phyloP scores from a whole-genome alignment of 257 asterid genomes.

The Jacaranda copaia region DNA sequence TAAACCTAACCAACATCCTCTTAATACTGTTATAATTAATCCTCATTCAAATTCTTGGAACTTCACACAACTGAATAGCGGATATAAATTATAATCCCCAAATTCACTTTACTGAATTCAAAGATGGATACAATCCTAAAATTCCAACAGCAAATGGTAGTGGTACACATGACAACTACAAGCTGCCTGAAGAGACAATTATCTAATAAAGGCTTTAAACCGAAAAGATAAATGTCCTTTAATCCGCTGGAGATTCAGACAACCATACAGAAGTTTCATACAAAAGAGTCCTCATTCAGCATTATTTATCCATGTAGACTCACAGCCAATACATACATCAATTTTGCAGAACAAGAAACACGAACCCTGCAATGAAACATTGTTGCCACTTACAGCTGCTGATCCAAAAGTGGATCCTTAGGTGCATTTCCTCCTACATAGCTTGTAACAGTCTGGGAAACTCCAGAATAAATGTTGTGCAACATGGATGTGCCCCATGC shows the following conservation, averaged over 20 bases:
- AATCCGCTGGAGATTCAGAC: conserved; percentile 13
- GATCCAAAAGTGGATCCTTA: conserved; percentile 48
- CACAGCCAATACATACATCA: conserved; percentile 24
- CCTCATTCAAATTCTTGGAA: too few relatives aligned
- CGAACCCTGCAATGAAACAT: background rate
- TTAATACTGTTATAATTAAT: too few relatives aligned
- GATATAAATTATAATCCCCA: too few relatives aligned
- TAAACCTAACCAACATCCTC: too few relatives aligned
- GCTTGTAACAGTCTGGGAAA: conserved; percentile 36
- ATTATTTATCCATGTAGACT: conserved; percentile 25
- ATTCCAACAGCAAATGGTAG: too few relatives aligned
- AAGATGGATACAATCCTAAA: too few relatives aligned
- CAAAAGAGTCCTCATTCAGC: conserved; percentile 14
- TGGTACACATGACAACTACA: too few relatives aligned
- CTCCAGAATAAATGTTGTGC: conserved; percentile 40
- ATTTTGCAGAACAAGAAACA: background rate
- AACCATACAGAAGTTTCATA: conserved; percentile 4
- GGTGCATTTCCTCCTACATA: conserved; percentile 36
- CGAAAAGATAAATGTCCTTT: too few relatives aligned
- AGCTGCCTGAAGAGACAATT: too few relatives aligned
- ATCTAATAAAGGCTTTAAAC: background rate
- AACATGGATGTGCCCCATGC: conserved; percentile 53
- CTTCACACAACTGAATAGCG: too few relatives aligned
- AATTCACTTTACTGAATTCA: too few relatives aligned
- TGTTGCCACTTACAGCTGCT: conserved; percentile 41